Conservation (phyloP, 768 basidiomycete genomes). For the Boletus sp. region DNA sequence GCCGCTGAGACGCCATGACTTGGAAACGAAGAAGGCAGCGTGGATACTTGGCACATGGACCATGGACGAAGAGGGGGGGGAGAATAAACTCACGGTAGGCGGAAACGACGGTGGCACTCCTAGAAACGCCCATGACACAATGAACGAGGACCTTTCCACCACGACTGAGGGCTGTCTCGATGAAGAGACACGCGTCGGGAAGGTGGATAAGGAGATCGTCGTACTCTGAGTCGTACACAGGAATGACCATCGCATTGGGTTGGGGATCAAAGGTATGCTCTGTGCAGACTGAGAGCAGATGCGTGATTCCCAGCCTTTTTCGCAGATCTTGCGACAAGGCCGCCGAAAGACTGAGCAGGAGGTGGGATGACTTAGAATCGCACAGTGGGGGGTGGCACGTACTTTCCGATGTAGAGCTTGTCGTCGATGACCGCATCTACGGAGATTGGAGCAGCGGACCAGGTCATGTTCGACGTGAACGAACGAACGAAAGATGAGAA, state of each 20-base stretch:
- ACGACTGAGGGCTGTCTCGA: slow-evolving; percentile 49
- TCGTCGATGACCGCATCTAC: slow-evolving; percentile 28
- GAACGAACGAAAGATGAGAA: not conserved
- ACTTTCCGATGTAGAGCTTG: slow-evolving; percentile 37
- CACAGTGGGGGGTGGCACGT: slow-evolving; percentile 2
- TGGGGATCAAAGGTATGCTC: slow-evolving; percentile 45
- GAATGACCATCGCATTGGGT: slow-evolving; percentile 33
- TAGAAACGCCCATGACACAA: slow-evolving; percentile 69
- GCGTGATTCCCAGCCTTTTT: slow-evolving; percentile 45
- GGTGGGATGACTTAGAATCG: not conserved
- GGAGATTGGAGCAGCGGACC: slow-evolving; percentile 27
- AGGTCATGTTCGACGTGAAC: slow-evolving; percentile 21
- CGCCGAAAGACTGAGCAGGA: slow-evolving; percentile 26
- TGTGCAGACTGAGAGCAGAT: slow-evolving; percentile 55
- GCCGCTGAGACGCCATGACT: slow-evolving; percentile 51
- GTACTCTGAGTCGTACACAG: slow-evolving; percentile 45
- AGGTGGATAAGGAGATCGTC: slow-evolving; percentile 65
- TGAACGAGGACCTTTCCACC: slow-evolving; percentile 66
- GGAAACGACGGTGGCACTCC: slow-evolving; percentile 59
- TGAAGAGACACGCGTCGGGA: slow-evolving; percentile 56
- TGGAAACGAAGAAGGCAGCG: not conserved
- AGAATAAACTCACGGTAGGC: slow-evolving; percentile 45
- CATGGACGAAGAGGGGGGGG: not conserved
- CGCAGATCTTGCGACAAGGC: slow-evolving; percentile 32
- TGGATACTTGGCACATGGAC: not conserved